Conservation (phyloP, 352 stramenopile species). For the Phytopythium boreale region DNA sequence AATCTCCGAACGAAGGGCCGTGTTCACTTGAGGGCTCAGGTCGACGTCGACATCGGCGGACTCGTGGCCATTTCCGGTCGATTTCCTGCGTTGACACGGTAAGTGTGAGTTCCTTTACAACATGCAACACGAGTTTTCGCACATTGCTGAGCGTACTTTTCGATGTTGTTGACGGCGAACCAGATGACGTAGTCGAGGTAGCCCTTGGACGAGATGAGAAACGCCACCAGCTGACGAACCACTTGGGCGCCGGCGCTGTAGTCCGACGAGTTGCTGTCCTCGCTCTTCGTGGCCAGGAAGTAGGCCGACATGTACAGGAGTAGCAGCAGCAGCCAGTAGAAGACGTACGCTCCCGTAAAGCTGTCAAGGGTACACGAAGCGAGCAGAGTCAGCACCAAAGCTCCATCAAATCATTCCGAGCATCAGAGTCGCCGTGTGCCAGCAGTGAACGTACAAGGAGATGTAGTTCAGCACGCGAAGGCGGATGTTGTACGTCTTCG, state of each 20-base stretch:
- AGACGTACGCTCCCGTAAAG: slow-evolving; percentile 85
- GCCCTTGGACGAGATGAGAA: slow-evolving; percentile 79
- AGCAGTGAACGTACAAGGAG: slow-evolving; percentile 56
- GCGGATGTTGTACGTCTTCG: slow-evolving; percentile 88
- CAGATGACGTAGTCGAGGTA: slow-evolving; percentile 90
- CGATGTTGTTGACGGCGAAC: slow-evolving; percentile 89
- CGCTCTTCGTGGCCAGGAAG: slow-evolving; percentile 75
- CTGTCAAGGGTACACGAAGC: slow-evolving; percentile 18
- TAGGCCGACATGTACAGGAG: slow-evolving; percentile 90
- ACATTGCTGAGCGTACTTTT: slow-evolving; percentile 33
- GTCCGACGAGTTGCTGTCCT: slow-evolving; percentile 39
- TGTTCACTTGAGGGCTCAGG: slow-evolving; percentile 85
- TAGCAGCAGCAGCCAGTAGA: slow-evolving; percentile 86
- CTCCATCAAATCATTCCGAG: neutral
- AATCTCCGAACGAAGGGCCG: slow-evolving; percentile 85
- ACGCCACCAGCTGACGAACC: slow-evolving; percentile 77
- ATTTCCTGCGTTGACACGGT: slow-evolving; percentile 12
- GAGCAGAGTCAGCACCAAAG: slow-evolving; percentile 8
- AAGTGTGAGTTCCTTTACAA: neutral
- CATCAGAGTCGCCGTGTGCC: neutral
- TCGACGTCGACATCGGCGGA: slow-evolving; percentile 83
- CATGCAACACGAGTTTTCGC: neutral
- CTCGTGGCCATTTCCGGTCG: slow-evolving; percentile 45
- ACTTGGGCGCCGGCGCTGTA: slow-evolving; percentile 67
- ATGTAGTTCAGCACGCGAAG: slow-evolving; percentile 89